These are phyloP conservation scores for Torrubiella hemipterigena DNA, from an alignment of 2,329 filamentous ascomycete genomes.

Conservation along the genomic window DNA sequence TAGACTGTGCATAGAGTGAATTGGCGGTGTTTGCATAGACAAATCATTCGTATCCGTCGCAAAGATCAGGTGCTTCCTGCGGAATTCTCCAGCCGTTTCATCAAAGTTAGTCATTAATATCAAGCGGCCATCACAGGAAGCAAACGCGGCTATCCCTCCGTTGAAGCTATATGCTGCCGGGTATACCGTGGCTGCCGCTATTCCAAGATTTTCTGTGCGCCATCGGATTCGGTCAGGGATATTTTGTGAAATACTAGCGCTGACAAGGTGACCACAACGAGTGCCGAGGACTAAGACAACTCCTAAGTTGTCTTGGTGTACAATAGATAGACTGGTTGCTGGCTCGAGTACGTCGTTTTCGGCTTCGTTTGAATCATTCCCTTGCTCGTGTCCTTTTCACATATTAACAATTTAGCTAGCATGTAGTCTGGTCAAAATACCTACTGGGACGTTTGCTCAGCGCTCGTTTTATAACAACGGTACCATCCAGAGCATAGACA, in stretches of 20 bases:
- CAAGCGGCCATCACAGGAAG: conserved; percentile 36
- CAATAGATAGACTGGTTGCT: conserved; percentile 31
- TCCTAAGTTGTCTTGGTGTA: conserved; percentile 14
- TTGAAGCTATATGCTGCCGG: conserved; percentile 13
- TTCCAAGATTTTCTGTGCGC: conserved; percentile 20
- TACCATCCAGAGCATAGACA: conserved; percentile 3
- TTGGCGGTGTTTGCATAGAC: conserved; percentile 30
- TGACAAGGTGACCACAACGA: conserved; percentile 38
- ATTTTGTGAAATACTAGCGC: conserved; percentile 15
- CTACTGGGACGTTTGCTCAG: too few relatives aligned
- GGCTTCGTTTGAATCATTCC: not conserved
- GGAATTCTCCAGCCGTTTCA: conserved; percentile 16
- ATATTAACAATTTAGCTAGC: not conserved
- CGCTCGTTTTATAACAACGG: not conserved
- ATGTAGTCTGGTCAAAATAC: too few relatives aligned
- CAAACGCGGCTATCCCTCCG: conserved; percentile 22
- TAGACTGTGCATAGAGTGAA: conserved; percentile 35
- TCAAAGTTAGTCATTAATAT: conserved; percentile 28
- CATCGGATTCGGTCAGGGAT: conserved; percentile 14
- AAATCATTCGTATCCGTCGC: conserved; percentile 36
- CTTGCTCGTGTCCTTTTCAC: not conserved
- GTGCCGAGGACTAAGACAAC: conserved; percentile 32
- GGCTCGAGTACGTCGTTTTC: conserved; percentile 19
- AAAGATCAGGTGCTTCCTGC: conserved; percentile 34
- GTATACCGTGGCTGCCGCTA: conserved; percentile 22